Percentiles rank a stretch among this genome's conserved stretches.
Conservation (phyloP, 2,329 filamentous ascomycete genomes). For the Pseudogymnoascus verrucosus region DNA sequence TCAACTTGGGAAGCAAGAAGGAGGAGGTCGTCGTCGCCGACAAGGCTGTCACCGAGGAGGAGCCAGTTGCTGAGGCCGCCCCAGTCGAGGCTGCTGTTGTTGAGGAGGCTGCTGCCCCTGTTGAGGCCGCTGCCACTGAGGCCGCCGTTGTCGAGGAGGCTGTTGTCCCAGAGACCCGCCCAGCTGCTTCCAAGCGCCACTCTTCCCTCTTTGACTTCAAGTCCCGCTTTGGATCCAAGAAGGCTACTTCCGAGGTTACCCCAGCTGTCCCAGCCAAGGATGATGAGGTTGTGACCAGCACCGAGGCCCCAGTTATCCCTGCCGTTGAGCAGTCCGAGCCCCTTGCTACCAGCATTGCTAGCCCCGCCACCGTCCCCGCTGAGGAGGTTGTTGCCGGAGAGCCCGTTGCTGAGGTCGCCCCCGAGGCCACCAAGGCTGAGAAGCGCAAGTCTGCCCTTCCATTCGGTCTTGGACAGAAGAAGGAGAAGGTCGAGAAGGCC, state of each 20-base stretch:
- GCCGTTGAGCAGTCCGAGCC: constrained; percentile 25
- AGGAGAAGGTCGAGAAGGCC: constrained; percentile 38
- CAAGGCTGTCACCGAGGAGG: constrained; percentile 27
- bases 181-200: constrained; percentile 27
- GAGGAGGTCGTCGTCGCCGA: constrained; percentile 36
- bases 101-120: constrained; percentile 34
- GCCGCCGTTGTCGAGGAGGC: constrained; percentile 24
- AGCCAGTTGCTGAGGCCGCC: constrained; percentile 27
- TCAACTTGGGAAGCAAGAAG: constrained; percentile 50
- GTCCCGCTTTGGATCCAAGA: constrained; percentile 24
- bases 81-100: constrained; percentile 22
- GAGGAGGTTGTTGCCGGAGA: constrained; percentile 28
- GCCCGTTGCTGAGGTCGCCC: constrained; percentile 27
- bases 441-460: constrained; percentile 55
- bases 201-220: constrained; percentile 28
- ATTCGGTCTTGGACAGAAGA: constrained; percentile 57
- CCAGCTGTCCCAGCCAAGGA: constrained; percentile 27
- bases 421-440: constrained; percentile 35
- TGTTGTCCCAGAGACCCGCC: constrained; percentile 23
- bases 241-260: constrained; percentile 17
- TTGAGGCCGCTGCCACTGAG: constrained; percentile 24
- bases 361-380: constrained; percentile 26
- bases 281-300: constrained; percentile 18
- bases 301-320: constrained; percentile 27
- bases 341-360: constrained; percentile 22